Base-by-base conservation (phyloP, 2,329 filamentous ascomycete genomes). In the Cladosporium oxysporum region DNA sequence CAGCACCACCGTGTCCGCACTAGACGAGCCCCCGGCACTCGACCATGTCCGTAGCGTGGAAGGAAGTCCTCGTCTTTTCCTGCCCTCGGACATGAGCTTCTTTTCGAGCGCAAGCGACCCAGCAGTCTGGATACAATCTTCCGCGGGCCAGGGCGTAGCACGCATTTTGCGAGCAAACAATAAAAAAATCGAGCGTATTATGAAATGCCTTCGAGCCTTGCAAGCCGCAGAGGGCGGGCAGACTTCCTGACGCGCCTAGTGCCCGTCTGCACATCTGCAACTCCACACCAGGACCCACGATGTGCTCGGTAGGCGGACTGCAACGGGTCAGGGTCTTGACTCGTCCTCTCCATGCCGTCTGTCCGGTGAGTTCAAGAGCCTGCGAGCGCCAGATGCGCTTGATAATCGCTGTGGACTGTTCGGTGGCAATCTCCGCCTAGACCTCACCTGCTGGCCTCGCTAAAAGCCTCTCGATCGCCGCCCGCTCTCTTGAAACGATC, bases 281-380 rank as follows among this genome's bases (percentile, higher is more conserved):
- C 61, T 63, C 61, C 61, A 63, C 61, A 26, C 26, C 50, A 21
- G 28, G 61, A 55, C 33, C 49, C 50, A 55, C 50, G 61, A 52
- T 26, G 29, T 21, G 31, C 28, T 50, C 50, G 50, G 50, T 41
- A 31, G 49, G 49, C 49, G 47, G 29, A 16, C 60, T 62, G 29
- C 23, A 53, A 41, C 47, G 47, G 49, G 49, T 49, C 49, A 62
- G 21, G 41, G 61, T 35, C 59, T 31, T 62, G 59, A 62, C 59
- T 62, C 59, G 59, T 53, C 44, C 37, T 63, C 50, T 47, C 31
- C 61, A 63, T 31, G 35, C 61, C 50, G 31, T 44, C 26, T 33
- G 50, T 47, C 50, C 50, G 59, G 50, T 37, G 35, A 57, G 35
- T 26, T 49, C 35, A 63, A 47, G 50, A 57, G 18, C 50, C 49